Evolutionary conservation across 768 basidiomycete genomes (phyloP).

Genomic region (Coprinopsis sp.): DNA sequence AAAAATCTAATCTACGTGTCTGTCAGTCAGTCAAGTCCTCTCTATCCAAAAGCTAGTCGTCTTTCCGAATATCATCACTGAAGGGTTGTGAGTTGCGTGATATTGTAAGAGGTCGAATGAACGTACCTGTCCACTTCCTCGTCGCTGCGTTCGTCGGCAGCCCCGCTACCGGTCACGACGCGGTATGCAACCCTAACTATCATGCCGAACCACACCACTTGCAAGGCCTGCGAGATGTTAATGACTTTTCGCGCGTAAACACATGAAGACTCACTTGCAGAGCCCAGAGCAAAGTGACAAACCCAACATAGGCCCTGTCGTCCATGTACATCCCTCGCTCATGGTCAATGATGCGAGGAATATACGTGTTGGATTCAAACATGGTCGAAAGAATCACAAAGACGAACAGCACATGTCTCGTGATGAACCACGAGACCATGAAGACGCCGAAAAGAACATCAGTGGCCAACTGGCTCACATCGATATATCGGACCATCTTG

Average conservation of each 20-base stretch:
- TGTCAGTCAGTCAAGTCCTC: not conserved
- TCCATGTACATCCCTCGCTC: slow-evolving; percentile 54
- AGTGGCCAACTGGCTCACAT: slow-evolving; percentile 51
- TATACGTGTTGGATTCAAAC: slow-evolving; percentile 42
- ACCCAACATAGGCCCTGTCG: slow-evolving; percentile 37
- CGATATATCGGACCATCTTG: slow-evolving; percentile 92
- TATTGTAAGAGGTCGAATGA: not conserved
- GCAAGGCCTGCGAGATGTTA: slow-evolving; percentile 48
- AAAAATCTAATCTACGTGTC: not conserved
- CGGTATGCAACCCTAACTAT: slow-evolving; percentile 80
- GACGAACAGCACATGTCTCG: slow-evolving; percentile 80
- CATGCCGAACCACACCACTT: slow-evolving; percentile 82
- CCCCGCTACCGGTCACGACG: slow-evolving; percentile 68
- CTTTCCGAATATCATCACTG: slow-evolving; percentile 29
- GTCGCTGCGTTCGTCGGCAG: slow-evolving; percentile 83
- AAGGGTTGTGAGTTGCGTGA: slow-evolving; percentile 11
- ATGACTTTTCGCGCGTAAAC: not conserved
- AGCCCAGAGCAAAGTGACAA: slow-evolving; percentile 49
- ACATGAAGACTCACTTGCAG: slow-evolving; percentile 50
- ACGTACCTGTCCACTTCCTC: slow-evolving; percentile 54
- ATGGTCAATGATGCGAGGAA: slow-evolving; percentile 58
- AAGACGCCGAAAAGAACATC: slow-evolving; percentile 78
- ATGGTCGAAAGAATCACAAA: slow-evolving; percentile 61
- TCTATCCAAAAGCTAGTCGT: slow-evolving; percentile 15
- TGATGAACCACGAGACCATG: slow-evolving; percentile 86